Base-by-base conservation (phyloP, 1,284 basidiomycete genomes). In the Cryptococcus sp. region DNA sequence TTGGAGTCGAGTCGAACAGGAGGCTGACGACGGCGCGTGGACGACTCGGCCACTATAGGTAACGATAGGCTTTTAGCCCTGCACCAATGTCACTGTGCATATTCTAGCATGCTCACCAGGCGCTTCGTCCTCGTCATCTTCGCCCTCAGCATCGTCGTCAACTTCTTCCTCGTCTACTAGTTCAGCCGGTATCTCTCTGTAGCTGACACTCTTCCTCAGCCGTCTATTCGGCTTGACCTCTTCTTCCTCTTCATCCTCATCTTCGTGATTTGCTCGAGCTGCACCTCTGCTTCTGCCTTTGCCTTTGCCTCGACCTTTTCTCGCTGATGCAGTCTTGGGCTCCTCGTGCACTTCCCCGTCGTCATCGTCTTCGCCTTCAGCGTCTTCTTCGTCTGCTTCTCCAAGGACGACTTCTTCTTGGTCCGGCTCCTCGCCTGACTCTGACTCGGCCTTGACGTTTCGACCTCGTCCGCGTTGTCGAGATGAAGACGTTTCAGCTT, bases 201-300 rank as follows among this genome's bases (percentile, higher is more conserved):
- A 64, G 45, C 61, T 63, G 23, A 61, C 62, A 19, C 58, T 62
- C 54, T 63, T 64, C 29, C 59, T 56, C 20, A 10, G 29, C 46
- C 59, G 50, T 29, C 52, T 25, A 23, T 45, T 20, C 20, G 46
- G 37, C 41, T 57, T 13, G 52, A 40, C 34, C 8, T 56, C 44
- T 55, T 65, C 62, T 19, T 55, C 52, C 23, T 58, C 59, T 19
- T 58, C 62, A 23, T 51, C 50, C n/a, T 61, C 59, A 44, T 53
- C 53, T 10, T 34, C 49, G 48, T 62, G 50, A 48, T 25, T 47
- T 25, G 38, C n/a, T 17, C 54, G n/a, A 34, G 19, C 39, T 5
- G 20, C 8, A 51, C 62, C 22, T 61, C 64, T 15, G 61, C 65
- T 7, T 44, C 41, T 44, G 5, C 51, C 43, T 54, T 49, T 47